These are phyloP conservation scores for Diaporthe citriasiana DNA, from an alignment of 2,329 filamentous ascomycete species.

Conservation along the genomic window DNA sequence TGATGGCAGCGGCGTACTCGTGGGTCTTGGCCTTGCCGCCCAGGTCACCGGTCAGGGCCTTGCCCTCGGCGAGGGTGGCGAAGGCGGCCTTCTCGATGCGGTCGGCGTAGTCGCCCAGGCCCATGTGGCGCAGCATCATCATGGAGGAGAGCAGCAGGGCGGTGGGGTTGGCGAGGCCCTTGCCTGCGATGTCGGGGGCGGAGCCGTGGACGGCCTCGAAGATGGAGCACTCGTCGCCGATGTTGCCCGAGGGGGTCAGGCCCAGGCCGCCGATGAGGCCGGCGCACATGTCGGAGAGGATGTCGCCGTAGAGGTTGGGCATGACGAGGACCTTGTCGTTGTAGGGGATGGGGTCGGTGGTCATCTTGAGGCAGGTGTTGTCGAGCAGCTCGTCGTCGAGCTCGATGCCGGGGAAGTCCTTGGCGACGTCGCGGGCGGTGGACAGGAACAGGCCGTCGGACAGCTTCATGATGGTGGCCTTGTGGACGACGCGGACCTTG, in stretches of 20 bases:
- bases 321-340: slow-evolving; percentile 99
- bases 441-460: slow-evolving; percentile 97
- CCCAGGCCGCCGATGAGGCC: slow-evolving; percentile 98
- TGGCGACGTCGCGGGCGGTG: slow-evolving; percentile 86
- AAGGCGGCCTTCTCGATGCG: slow-evolving; percentile 97
- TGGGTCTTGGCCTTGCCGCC: slow-evolving; percentile 96
- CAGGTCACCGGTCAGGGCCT: slow-evolving; percentile 94
- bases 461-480: slow-evolving; percentile 99
- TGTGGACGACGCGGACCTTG: slow-evolving; percentile 98
- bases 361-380: slow-evolving; percentile 99
- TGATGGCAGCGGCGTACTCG: slow-evolving; percentile 95
- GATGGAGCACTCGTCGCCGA: slow-evolving; percentile 98
- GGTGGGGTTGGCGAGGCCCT: slow-evolving; percentile 96
- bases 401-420: slow-evolving; percentile 96
- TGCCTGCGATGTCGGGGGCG: slow-evolving; percentile 95
- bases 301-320: slow-evolving; percentile 99
- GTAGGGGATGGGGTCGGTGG: slow-evolving; percentile 95
- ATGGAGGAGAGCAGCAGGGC: slow-evolving; percentile 95
- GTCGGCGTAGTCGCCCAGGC: slow-evolving; percentile 84
- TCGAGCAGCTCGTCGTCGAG: slow-evolving; percentile 98
- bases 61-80: slow-evolving; percentile 94
- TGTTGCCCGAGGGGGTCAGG: slow-evolving; percentile 97
- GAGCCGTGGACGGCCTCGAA: slow-evolving; percentile 99
- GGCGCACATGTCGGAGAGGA: slow-evolving; percentile 99
- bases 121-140: slow-evolving; percentile 99